These are phyloP conservation scores for Eucalyptus victrix DNA, from an alignment of 345 rosid genomes.

Conservation along the genomic window DNA sequence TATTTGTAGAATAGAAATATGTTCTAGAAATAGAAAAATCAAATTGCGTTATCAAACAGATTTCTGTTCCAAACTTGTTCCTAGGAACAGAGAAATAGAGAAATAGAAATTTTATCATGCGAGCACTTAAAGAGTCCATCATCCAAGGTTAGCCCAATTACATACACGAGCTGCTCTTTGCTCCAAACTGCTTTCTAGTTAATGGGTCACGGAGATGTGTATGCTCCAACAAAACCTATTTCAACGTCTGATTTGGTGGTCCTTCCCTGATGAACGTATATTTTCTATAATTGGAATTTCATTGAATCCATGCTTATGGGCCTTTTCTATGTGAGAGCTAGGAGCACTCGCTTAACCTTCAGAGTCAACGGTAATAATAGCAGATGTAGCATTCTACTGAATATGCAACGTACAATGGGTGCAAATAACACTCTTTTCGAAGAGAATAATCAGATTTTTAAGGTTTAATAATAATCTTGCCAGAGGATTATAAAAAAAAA, in stretches of 20 bases:
- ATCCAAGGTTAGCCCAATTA: not conserved
- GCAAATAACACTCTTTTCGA: not conserved
- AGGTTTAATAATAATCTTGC: not conserved
- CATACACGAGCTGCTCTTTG: not conserved
- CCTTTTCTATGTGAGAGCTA: not conserved
- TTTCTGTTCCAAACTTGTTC: rapidly evolving
- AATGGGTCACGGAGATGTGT: not conserved
- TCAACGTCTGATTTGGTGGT: not conserved
- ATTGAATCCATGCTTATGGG: not conserved
- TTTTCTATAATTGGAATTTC: not conserved
- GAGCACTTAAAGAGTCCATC: not conserved
- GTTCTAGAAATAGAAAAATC: too few relatives aligned
- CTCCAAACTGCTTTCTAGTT: not conserved
- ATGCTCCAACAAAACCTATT: not conserved
- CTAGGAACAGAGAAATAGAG: too few relatives aligned
- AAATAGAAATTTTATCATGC: too few relatives aligned
- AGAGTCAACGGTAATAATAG: not conserved
- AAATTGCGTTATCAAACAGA: too few relatives aligned
- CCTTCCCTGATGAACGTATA: not conserved
- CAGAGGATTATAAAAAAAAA: not conserved
- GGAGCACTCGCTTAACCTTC: not conserved
- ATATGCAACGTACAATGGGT: not conserved
- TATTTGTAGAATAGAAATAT: too few relatives aligned
- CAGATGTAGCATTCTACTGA: not conserved
- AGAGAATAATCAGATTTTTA: not conserved